Evolutionary conservation across 208 protist species (phyloP), one percentile per base, ranked within the genome.

Genomic region (Leishmania arabica): DNA sequence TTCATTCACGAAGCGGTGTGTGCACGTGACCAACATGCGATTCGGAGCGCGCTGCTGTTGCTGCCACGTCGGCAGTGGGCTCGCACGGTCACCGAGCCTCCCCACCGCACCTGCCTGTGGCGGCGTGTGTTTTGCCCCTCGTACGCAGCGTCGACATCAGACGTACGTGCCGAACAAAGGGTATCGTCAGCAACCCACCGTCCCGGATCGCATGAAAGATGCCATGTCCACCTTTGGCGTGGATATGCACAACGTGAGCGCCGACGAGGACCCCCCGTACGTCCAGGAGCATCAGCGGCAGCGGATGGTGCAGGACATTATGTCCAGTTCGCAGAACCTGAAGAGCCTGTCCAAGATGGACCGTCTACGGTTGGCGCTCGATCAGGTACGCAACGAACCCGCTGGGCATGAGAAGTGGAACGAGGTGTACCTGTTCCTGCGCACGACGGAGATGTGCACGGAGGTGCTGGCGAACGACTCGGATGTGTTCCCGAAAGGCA

Each of bases 381-480:
- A 96, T 74, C 70, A 81, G 60, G 91, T 95, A 64, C 89, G 91
- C 75, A 91, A 94, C 76, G 86, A 88, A 42, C 81, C 81, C 6
- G 76, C 87, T 27, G 87, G 80, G 37, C 64, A 91, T 78, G 88
- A 88, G 45, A 86, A 78, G 62, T 98, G 95, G 95, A 85, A 89
- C 58, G 93, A 96, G 76, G 91, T 95, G 47, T 97, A 97, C 78
- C 82, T 96, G 51, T 97, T 97, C 83, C 84, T 97, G 75, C 95
- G 95, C 77, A 98, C 93, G 24, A 95, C 93, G 45, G 93, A 98
- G 85, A 91, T 97, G 90, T 95, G 92, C 84, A 87, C 83, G 15
- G 95, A 98, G 83, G 68, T 98, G 51, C 62, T 88, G 49, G 66
- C 77, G 40, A 88, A 88, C 76, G 75, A 76, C 0, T 83, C 80